phyloP scores from a whole-genome alignment of 768 basidiomycete genomes.

The Nidula microcarpa region DNA sequence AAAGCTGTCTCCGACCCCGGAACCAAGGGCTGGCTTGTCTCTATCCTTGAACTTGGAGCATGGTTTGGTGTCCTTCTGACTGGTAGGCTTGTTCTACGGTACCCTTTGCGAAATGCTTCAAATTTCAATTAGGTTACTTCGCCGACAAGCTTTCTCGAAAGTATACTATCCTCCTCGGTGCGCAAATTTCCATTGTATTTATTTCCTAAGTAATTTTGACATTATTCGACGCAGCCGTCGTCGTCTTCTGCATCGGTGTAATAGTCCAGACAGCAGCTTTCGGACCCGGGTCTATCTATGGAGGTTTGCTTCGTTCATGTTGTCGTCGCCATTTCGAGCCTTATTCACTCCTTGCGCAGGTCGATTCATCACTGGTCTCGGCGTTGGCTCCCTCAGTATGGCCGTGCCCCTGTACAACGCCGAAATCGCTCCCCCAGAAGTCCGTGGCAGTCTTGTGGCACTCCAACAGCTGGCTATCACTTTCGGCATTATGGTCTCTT shows the following conservation, averaged over 20 bases:
- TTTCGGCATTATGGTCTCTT: slow-evolving; percentile 70
- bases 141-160: slow-evolving; percentile 75
- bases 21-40: slow-evolving; percentile 69
- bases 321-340: slow-evolving; percentile 6
- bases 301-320: slow-evolving; percentile 27
- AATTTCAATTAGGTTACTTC: slow-evolving; percentile 38
- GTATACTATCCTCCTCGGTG: slow-evolving; percentile 63
- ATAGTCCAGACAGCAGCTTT: slow-evolving; percentile 66
- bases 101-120: too few relatives aligned
- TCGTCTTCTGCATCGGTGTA: slow-evolving; percentile 68
- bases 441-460: slow-evolving; percentile 77
- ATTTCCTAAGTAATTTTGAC: slow-evolving; percentile 1
- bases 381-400: slow-evolving; percentile 80
- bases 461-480: slow-evolving; percentile 83
- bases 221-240: slow-evolving; percentile 36
- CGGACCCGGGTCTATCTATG: slow-evolving; percentile 60
- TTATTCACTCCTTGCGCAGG: slow-evolving; percentile 22
- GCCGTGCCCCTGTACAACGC: slow-evolving; percentile 79
- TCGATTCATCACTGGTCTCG: slow-evolving; percentile 76
- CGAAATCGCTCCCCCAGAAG: slow-evolving; percentile 74
- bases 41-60: slow-evolving; percentile 73
- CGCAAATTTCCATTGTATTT: slow-evolving; percentile 2
- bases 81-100: slow-evolving; percentile 25
- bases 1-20: slow-evolving; percentile 46
- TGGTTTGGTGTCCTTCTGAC: slow-evolving; percentile 75